phyloP scores from a whole-genome alignment of 2,329 filamentous ascomycete genomes.

The Arthrobotrys pseudoclavata region DNA sequence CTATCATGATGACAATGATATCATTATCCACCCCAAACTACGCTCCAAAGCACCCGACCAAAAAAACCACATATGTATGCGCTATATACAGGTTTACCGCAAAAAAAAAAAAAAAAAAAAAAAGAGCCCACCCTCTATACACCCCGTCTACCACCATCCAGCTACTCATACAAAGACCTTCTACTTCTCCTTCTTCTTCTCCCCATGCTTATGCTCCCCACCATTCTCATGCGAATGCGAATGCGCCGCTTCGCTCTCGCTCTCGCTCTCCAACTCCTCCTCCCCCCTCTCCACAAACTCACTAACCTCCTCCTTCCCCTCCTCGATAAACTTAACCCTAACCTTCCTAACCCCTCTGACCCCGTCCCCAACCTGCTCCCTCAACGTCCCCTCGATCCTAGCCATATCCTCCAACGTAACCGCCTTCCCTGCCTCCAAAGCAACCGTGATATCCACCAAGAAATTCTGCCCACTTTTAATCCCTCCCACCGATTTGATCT shows the following conservation, averaged over 20 bases:
- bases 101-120: background rate
- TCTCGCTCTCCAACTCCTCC: constrained; percentile 73
- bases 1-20: constrained; percentile 1
- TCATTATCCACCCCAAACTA: background rate
- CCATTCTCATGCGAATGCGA: constrained; percentile 63
- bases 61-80: background rate
- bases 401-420: constrained; percentile 82
- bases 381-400: constrained; percentile 79
- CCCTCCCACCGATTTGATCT: constrained; percentile 83
- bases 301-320: constrained; percentile 72
- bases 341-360: constrained; percentile 88
- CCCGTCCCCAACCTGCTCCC: constrained; percentile 79
- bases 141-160: background rate
- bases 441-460: constrained; percentile 88
- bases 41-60: background rate
- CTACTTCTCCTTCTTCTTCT: constrained; percentile 44
- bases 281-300: constrained; percentile 78
- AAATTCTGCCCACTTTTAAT: constrained; percentile 98
- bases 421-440: constrained; percentile 76
- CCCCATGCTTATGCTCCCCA: constrained; percentile 57
- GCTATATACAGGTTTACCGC: constrained; percentile 7
- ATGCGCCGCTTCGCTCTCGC: constrained; percentile 68
- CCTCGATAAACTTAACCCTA: constrained; percentile 83
- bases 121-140: background rate
- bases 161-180: constrained; percentile 5